These are phyloP conservation scores for Thermochaetoides thermophila DNA, from an alignment of 495 filamentous ascomycete species.

Conservation along the genomic window DNA sequence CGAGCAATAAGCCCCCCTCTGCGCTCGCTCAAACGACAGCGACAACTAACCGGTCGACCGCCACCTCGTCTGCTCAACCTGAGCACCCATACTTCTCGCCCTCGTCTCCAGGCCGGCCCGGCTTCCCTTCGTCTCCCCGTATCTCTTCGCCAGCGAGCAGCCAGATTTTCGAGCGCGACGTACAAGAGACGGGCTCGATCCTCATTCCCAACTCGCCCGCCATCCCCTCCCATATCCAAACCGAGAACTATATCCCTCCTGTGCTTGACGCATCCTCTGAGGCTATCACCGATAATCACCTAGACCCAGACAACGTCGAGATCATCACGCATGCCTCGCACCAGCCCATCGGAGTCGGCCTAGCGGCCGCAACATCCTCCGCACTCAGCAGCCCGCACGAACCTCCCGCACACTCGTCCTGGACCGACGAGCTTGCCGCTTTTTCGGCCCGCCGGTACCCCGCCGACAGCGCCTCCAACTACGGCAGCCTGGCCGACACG, in stretches of 20 bases:
- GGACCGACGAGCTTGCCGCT: constrained; percentile 41
- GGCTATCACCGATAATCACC: constrained; percentile 67
- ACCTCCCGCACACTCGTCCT: constrained; percentile 20
- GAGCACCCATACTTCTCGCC: constrained; percentile 32
- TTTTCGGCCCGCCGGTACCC: constrained; percentile 15
- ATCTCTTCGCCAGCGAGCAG: constrained; percentile 53
- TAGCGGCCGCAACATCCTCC: constrained; percentile 34
- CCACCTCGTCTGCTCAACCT: constrained; percentile 31
- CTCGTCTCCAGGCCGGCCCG: constrained; percentile 39
- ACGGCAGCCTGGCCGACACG: constrained; percentile 56
- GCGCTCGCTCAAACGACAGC: too few relatives aligned
- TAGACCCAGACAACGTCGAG: constrained; percentile 71
- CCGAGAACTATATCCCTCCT: constrained; percentile 82
- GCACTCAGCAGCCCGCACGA: constrained; percentile 14
- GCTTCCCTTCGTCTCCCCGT: constrained; percentile 42
- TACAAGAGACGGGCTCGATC: constrained; percentile 55
- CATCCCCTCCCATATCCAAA: constrained; percentile 77
- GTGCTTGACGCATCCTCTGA: constrained; percentile 78
- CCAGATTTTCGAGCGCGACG: constrained; percentile 87
- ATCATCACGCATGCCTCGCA: constrained; percentile 74
- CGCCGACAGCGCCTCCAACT: constrained; percentile 48
- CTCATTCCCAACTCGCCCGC: constrained; percentile 53
- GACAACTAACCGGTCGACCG: constrained; percentile 11
- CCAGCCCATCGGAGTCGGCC: constrained; percentile 54
- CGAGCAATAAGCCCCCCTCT: too few relatives aligned